Conservation (phyloP, 1,284 basidiomycete genomes). For the Erythrobasidium hasegawianum region DNA sequence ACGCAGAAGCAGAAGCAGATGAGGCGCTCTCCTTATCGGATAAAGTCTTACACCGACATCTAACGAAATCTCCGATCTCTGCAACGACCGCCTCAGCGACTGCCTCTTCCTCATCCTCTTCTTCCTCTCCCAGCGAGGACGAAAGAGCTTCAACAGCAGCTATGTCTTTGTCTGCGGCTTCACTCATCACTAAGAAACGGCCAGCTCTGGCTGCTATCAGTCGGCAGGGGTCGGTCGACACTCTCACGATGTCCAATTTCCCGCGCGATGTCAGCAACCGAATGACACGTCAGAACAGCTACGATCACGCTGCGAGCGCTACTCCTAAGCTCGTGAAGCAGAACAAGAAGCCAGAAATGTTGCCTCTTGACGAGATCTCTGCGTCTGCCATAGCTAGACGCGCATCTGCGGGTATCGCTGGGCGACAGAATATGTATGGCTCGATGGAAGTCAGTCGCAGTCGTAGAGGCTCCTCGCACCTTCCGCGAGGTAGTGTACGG, state of each 20-base stretch:
- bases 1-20: no score
- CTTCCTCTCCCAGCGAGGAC: not conserved
- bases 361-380: not conserved
- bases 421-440: no score
- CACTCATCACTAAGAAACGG: not conserved
- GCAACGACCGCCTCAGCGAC: no score
- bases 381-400: not conserved
- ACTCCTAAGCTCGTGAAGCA: not conserved
- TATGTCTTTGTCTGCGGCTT: not conserved
- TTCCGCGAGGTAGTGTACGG: not conserved
- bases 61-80: no score
- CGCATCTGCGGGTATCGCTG: not conserved
- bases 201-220: not conserved
- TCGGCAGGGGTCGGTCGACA: not conserved
- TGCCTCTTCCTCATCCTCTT: not conserved
- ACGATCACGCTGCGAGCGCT: no score
- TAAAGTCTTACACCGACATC: no score
- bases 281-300: no score
- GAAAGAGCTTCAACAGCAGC: not conserved
- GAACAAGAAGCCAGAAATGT: not conserved
- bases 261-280: not conserved
- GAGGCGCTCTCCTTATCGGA: no score
- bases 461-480: no score
- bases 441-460: no score
- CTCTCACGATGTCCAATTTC: not conserved